Evolutionary conservation across 1,284 basidiomycete genomes (phyloP).

Genomic region (Rhodotorula sp.): DNA sequence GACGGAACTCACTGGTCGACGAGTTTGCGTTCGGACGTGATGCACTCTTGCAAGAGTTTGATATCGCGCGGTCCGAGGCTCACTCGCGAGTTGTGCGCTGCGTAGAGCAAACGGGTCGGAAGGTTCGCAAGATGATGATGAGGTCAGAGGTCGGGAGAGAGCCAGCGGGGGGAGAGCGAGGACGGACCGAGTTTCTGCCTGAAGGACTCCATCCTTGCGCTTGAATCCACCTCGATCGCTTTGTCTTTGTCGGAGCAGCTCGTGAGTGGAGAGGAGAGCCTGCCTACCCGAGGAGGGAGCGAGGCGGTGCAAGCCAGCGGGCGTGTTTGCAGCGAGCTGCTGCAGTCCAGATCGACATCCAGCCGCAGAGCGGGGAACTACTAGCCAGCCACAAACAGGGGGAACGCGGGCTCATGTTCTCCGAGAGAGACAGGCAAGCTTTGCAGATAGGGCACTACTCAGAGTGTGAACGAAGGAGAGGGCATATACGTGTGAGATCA

Average conservation of each 20-base stretch:
- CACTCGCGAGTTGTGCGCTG: slow-evolving; percentile 38
- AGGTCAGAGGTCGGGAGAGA: background rate
- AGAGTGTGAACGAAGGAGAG: too few species aligned
- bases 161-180: background rate
- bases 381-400: background rate
- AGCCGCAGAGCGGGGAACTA: too few species aligned
- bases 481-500: too few species aligned
- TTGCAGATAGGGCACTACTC: too few species aligned
- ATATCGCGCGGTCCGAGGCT: slow-evolving; percentile 43
- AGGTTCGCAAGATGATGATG: background rate
- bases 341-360: too few species aligned
- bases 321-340: too few species aligned
- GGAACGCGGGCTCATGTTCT: too few species aligned
- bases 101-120: background rate
- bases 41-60: slow-evolving; percentile 42
- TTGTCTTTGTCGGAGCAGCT: too few species aligned
- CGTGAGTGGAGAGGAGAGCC: too few species aligned
- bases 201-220: background rate
- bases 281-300: too few species aligned
- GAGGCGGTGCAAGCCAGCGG: too few species aligned
- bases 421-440: too few species aligned
- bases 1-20: slow-evolving; percentile 36
- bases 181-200: background rate
- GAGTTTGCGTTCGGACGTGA: slow-evolving; percentile 41
- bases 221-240: background rate